Evolutionary conservation across 1,284 basidiomycete genomes (phyloP), one percentile per base, ranked within the genome.

Genomic region (Chondrostereum purpureum): DNA sequence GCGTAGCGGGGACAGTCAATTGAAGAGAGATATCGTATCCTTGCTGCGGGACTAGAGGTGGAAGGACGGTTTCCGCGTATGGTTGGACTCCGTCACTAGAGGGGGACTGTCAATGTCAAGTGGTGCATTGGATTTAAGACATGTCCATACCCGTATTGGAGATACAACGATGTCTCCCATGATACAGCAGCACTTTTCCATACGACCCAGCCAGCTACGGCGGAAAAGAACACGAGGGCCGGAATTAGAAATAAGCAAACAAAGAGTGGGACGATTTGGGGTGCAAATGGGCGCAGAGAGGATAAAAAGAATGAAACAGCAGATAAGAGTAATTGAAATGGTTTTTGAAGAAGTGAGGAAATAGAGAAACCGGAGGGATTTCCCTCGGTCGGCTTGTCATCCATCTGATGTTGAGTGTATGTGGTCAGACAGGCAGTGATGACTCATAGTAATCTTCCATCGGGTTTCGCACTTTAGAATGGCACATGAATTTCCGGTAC

Each of bases 1-100:
- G 75, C n/a, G 72, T 73, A 1, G 76, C 67, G 11, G 88, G 88
- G 2, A 90, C 66, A 16, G 65, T 60, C n/a, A 90, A 67, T 44
- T 78, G 73, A 11, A 88, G 63, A 33, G 76, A 78, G 42, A 90
- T 67, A 52, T 88, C 78, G 46, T 89, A 90, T 5, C 75, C 74
- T 50, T 89, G 87, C 31, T 71, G 63, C 14, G 75, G 54, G 41
- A 72, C 69, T 19, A 89, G 64, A 11, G 59, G 45, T 3, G 78
- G 71, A 0, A 89, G 59, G 2, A 59, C 49, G 1, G 70, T 54
- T 27, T 75, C 65, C 3, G 83, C 83, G 52, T 83, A 83, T 1
- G 86, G 86, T 3, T 70, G 58, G 11, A 60, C 50, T 2, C 78
- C 77, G 49, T 88, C 83, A 2, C 86, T 89, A 45, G 8, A 40